Conservation (phyloP, 2,329 filamentous ascomycete genomes). For the Paradendryphiella salina region DNA sequence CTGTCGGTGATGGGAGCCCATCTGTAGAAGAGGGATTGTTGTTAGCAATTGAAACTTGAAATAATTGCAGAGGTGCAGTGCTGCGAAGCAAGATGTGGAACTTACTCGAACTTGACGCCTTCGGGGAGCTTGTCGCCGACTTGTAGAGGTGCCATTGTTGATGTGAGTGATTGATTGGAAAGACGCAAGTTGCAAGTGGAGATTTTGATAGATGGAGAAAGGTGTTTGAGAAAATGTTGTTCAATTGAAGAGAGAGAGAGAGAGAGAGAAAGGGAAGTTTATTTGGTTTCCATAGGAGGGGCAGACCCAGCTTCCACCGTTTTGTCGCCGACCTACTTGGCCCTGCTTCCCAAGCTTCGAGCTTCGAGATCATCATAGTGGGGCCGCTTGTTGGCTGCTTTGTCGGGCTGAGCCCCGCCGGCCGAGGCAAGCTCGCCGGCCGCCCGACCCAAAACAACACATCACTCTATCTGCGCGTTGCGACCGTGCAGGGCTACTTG, state of each 20-base stretch:
- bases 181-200: not conserved
- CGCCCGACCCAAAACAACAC: no score
- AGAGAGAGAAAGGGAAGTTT: not conserved
- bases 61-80: not conserved
- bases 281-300: not conserved
- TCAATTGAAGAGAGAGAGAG: not conserved
- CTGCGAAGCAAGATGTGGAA: conserved; percentile 13
- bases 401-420: conserved; percentile 3
- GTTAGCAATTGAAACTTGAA: not conserved
- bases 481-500: not conserved
- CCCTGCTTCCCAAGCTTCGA: conserved; percentile 19
- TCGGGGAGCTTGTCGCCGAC: conserved; percentile 82
- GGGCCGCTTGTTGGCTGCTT: conserved; percentile 13
- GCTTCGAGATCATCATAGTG: conserved; percentile 24
- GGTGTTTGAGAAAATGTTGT: not conserved
- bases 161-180: not conserved
- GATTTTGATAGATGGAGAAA: not conserved
- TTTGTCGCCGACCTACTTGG: not conserved
- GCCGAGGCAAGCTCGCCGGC: not conserved
- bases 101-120: conserved; percentile 74
- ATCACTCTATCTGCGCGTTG: no score
- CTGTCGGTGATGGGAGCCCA: conserved; percentile 79
- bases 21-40: conserved; percentile 44
- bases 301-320: not conserved
- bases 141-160: conserved; percentile 68